Conservation (phyloP, 495 filamentous ascomycete species). For the Niebla homalea region DNA sequence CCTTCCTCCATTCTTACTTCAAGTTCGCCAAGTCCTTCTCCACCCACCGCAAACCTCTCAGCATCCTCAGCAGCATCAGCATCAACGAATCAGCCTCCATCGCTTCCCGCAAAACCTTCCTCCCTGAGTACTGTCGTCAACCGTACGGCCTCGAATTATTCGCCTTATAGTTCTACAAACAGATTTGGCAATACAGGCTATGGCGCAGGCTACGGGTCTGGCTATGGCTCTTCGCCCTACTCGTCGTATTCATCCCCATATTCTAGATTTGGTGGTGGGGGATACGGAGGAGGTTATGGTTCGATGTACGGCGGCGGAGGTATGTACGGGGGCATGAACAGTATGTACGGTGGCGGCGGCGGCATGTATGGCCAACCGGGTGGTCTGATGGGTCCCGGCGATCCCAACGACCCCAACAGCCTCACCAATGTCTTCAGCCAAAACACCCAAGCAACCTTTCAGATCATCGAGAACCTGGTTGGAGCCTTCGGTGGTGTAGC, state of each 20-base stretch:
- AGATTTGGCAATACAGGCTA: slow-evolving; percentile 31
- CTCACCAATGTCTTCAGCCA: slow-evolving; percentile 81
- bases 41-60: slow-evolving; percentile 19
- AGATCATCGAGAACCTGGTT: slow-evolving; percentile 97
- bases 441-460: slow-evolving; percentile 93
- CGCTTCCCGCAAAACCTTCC: slow-evolving; percentile 69
- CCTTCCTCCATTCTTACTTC: not conserved
- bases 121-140: slow-evolving; percentile 59
- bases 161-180: slow-evolving; percentile 47
- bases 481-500: slow-evolving; percentile 96
- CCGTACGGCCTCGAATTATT: slow-evolving; percentile 70
- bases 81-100: slow-evolving; percentile 38
- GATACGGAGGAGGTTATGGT: slow-evolving; percentile 30
- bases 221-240: not conserved
- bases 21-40: slow-evolving; percentile 9
- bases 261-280: slow-evolving; percentile 51
- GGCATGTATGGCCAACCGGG: slow-evolving; percentile 43
- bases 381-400: slow-evolving; percentile 31
- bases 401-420: slow-evolving; percentile 87
- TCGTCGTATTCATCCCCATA: slow-evolving; percentile 46
- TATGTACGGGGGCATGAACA: slow-evolving; percentile 31
- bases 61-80: slow-evolving; percentile 29
- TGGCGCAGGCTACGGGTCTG: slow-evolving; percentile 31
- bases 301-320: slow-evolving; percentile 44
- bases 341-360: slow-evolving; percentile 41